Evolutionary conservation across 2,329 filamentous ascomycete species (phyloP), one percentile per base, ranked within the genome.

Genomic region (Stagonosporopsis rhizophila): DNA sequence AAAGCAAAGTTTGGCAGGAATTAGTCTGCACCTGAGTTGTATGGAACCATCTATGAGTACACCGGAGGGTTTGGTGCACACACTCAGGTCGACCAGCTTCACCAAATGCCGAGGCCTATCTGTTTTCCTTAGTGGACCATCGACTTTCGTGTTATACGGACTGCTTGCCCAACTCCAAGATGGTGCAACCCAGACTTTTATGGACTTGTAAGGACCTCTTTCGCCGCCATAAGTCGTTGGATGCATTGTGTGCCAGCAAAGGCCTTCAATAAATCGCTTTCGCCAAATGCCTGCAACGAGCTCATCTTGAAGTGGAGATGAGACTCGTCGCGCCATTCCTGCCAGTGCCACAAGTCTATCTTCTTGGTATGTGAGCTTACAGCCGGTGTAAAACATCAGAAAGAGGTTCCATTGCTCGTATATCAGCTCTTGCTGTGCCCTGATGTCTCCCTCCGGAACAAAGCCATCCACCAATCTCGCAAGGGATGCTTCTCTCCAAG

Each of bases 251-350:
- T 9, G 12, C 45, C 45, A 49, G 37, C 45, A 49, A 1, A 49
- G 25, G 2, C 23, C 35, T 5, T 40, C 2, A 6, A 40, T 2
- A 19, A 49, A 17, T n/a, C 27, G 45, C 4, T 25, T 22, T 2
- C 25, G n/a, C 45, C 45, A 49, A 2, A 40, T 17, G n/a, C 45
- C 45, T 5, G 45, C 45, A 23, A 49, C 37, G 12, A 49, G 45
- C 19, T 49, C 22, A 14, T 40, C 45, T 4, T 40, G 9, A 4
- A 49, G 23, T 5, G 17, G 9, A 23, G 17, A 17, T 14, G 23
- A 19, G 7, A 40, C 6, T 2, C 4, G 9, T 2, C 15, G 35
- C 6, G 25, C 45, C 3, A 49, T 9, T 8, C 45, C 37, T 6
- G 35, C 12, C 1, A 49, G 14, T 5, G 45, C 45, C 1, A 41